Evolutionary conservation across 345 rosid genomes (phyloP), one percentile per base, ranked within the genome.

Genomic region (Eucalyptus decipiens): DNA sequence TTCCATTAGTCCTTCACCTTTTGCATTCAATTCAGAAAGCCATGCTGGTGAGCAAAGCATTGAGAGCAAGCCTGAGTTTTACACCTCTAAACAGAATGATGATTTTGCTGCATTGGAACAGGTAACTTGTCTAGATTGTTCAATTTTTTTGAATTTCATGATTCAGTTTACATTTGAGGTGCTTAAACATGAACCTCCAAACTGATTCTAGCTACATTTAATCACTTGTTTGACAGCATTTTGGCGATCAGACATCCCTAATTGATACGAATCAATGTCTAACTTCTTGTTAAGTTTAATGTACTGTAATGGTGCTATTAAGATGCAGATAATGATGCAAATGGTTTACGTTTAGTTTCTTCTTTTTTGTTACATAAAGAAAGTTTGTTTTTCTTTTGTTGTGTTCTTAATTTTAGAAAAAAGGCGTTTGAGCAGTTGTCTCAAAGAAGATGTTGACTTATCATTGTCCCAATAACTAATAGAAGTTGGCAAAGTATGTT

Each of bases 91-190:
- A 88, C 96, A 95, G 86, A 94, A 95, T 90, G 99, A 96, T 90
- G 99, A 97, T 94, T 96, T 98, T 93, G 87, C 95, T 91, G 94
- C 98, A 90, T 91, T 98, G 93, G 99, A 98, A 91, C 99, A 98
- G 98, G 99, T 98, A 90, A 28, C 76, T 19, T 88, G 86, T 50
- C 43, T 47, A 37, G 65, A 56, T 76, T 87, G n/a, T 72, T 81
- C 83, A 43, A 16, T 24, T 88, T 37, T 24, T 24, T 86, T 72
- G 80, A 28, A 86, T 58, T 58, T 28, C 34, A 58, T 40, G 83
- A 76, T 76, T 76, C 83, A 76, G 83, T 76, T 76, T 14, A 43
- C 47, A 76, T 76, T 23, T 76, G 47, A 72, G 81, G 43, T 34
- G 43, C 40, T 40, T 19, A 3, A 72, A 72, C 14, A 10, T 72